Conservation (phyloP, 148 eudicot genomes). For the Simmondsia chinensis region DNA sequence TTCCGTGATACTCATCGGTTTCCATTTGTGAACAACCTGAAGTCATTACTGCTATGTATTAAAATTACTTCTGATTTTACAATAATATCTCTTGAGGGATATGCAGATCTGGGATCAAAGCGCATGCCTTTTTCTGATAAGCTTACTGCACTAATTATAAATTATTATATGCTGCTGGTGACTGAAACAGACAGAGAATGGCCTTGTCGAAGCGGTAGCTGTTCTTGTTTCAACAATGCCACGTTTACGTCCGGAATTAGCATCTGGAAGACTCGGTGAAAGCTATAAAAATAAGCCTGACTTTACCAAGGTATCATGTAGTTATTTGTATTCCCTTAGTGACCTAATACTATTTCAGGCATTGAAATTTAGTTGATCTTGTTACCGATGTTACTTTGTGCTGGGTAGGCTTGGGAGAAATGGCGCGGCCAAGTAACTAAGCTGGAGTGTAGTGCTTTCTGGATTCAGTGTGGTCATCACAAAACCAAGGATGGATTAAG, state of each 20-base stretch:
- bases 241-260: constrained; percentile 57
- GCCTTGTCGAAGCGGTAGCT: constrained; percentile 93
- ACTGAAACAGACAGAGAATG: constrained; percentile 76
- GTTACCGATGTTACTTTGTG: constrained; percentile 1
- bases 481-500: constrained; percentile 67
- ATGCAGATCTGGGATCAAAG: too few species aligned
- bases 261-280: constrained; percentile 62
- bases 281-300: constrained; percentile 72
- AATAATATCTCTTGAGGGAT: too few species aligned
- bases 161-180: constrained; percentile 2
- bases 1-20: too few species aligned
- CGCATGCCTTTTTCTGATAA: neutral
- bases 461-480: constrained; percentile 85
- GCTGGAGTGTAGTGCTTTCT: constrained; percentile 87
- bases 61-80: too few species aligned
- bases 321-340: neutral
- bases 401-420: constrained; percentile 80
- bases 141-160: neutral
- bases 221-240: constrained; percentile 93
- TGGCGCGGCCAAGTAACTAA: constrained; percentile 88
- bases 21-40: too few species aligned
- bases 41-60: too few species aligned
- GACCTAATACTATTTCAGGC: neutral
- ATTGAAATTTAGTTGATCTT: constrained; percentile 1
- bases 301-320: constrained; percentile 74